A percentile compares a stretch with the other conserved stretches of the same genome.
Conservation (phyloP, 192 early-diverging fungal genomes). For the Haplosporangium gracile region DNA sequence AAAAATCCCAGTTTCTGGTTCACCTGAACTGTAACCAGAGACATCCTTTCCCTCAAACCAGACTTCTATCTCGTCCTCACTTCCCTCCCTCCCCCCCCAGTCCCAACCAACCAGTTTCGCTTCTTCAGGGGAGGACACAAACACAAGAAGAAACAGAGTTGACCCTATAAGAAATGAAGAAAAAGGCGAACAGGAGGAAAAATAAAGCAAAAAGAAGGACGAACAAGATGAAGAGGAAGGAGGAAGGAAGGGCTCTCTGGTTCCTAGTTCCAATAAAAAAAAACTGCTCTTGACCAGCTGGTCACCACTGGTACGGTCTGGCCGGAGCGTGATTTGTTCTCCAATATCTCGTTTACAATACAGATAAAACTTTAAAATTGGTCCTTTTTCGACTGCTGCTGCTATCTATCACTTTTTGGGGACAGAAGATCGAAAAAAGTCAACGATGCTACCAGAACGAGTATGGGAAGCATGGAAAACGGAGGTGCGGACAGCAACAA, state of each 20-base stretch:
- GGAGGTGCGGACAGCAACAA: not conserved
- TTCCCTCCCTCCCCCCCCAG: not conserved
- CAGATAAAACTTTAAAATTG: slow-evolving; percentile 14
- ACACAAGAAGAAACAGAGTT: not conserved
- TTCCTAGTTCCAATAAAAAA: slow-evolving; percentile 12
- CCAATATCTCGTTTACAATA: slow-evolving; percentile 21
- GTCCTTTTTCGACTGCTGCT: not conserved
- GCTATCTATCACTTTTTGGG: not conserved
- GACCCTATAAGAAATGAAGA: not conserved
- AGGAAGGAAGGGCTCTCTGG: slow-evolving; percentile 13
- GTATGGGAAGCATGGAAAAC: not conserved
- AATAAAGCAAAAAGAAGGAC: not conserved
- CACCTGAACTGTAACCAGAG: not conserved
- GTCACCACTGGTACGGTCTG: slow-evolving; percentile 6
- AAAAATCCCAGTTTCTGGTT: not conserved
- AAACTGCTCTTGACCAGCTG: slow-evolving; percentile 10
- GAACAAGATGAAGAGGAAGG: not conserved
- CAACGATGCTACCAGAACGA: not conserved
- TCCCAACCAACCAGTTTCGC: not conserved
- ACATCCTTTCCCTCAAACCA: not conserved
- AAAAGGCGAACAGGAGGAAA: not conserved
- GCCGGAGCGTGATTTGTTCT: slow-evolving; percentile 43
- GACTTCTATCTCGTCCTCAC: not conserved
- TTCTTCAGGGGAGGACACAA: not conserved
- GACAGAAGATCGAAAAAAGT: not conserved